Base-by-base conservation (phyloP, 2,329 filamentous ascomycete genomes). In the Fusarium coicis region DNA sequence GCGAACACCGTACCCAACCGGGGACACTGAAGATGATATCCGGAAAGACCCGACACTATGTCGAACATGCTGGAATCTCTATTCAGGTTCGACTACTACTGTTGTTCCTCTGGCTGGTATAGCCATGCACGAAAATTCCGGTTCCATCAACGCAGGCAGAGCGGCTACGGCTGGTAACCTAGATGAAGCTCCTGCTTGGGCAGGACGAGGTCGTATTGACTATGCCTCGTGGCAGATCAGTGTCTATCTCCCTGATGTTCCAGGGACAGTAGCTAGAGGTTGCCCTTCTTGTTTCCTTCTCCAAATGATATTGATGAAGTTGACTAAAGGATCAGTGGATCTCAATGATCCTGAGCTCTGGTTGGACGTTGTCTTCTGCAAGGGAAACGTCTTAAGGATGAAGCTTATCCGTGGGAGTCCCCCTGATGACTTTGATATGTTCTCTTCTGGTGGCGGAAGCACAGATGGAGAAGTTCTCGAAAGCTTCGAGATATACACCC, bases 31-130 rank as follows among this genome's bases (percentile, higher is more conserved):
- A 14, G 53, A 70, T 19, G 66, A 75, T 8, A 74, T 76, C 3
- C 59, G 65, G 18, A 54, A 19, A 4, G 63, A 76, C 26, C 61
- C 65, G 8, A 63, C 42, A n/a, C 23, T 66, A 5, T 76, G 74
- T 5, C 47, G 57, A 4, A 65, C 54, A 40, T 76, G 74, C 40
- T 72, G 68, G 66, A 76, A 76, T 43, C 58, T 76, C 7, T 76
- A 67, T 4, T 50, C 53, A 7, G 72, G 74, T 4, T 74, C 72
- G 4, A 71, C 74, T 14, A 42, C 26, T 1, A 63, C 60, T 1
- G 59, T 58, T 19, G 40, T 72, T 11, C 57, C 65, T 7, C 42
- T 75, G 8, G 49, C 62, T 9, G 66, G 70, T 5, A 61, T 76
- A 55, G 59, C 64, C 5, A 73, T 76, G 71, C 73, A 76, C 10